A percentile compares a stretch with the other conserved stretches of the same genome.
These are phyloP conservation scores for Collybiopsis confluens DNA, from an alignment of 768 basidiomycete genomes.

Conservation along the genomic window DNA sequence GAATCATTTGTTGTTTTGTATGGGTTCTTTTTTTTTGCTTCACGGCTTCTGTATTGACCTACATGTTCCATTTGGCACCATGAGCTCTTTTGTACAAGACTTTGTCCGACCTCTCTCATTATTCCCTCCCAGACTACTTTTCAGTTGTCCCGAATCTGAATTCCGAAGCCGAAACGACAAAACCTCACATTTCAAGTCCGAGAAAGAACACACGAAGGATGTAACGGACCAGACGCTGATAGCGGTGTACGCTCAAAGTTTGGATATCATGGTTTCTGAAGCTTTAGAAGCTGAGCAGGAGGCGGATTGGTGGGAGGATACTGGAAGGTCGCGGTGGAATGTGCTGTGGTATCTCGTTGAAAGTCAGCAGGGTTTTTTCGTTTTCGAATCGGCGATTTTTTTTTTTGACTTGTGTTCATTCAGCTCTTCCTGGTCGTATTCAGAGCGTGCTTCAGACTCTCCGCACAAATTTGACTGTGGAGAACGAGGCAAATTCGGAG, in stretches of 20 bases:
- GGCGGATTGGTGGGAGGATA: constrained; percentile 80
- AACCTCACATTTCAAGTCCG: neutral
- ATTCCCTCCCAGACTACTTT: no score
- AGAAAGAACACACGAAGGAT: neutral
- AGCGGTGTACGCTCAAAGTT: constrained; percentile 58
- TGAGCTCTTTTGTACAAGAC: neutral
- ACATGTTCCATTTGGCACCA: no score
- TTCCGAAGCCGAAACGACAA: neutral
- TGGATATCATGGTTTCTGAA: constrained; percentile 62
- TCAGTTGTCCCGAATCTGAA: no score
- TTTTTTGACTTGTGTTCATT: neutral
- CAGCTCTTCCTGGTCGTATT: constrained; percentile 46
- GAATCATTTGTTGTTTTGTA: no score
- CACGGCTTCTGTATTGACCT: no score
- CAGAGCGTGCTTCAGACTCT: constrained; percentile 27
- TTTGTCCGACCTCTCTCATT: constrained; percentile 2
- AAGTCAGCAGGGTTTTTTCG: constrained; percentile 53
- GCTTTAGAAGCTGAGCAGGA: constrained; percentile 71
- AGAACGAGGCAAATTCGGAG: constrained; percentile 32
- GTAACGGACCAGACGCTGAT: constrained; percentile 22
- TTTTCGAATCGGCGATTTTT: constrained; percentile 1
- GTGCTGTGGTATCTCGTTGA: constrained; percentile 70
- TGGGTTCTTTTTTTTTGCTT: no score
- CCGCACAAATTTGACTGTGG: constrained; percentile 42
- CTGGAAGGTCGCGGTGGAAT: constrained; percentile 55